Conservation (phyloP, 805 yeast genomes). For the Ogataea degrootiae region DNA sequence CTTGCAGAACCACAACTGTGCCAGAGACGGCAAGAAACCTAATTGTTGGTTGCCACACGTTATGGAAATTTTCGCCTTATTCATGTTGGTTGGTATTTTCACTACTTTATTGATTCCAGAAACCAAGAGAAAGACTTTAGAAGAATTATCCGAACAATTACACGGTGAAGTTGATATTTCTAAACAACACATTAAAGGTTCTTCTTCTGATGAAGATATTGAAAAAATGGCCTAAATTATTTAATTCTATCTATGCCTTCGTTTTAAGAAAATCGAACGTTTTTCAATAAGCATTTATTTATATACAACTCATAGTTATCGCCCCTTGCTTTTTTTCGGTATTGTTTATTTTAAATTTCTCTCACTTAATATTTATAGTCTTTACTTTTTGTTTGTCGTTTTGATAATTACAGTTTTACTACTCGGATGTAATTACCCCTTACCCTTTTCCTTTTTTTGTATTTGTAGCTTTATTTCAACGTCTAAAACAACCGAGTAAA, state of each 20-base stretch:
- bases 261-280: no score
- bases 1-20: conserved; percentile 72
- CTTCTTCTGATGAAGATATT: conserved; percentile 1
- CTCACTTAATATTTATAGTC: no score
- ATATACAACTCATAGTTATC: no score
- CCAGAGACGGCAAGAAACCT: conserved; percentile 39
- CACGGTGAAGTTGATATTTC: conserved; percentile 68
- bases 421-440: no score
- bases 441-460: no score
- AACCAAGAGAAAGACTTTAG: conserved; percentile 88
- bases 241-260: background rate
- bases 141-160: conserved; percentile 72
- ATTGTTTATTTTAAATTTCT: no score
- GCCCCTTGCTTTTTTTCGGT: no score
- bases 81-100: conserved; percentile 78
- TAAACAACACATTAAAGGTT: conserved; percentile 4
- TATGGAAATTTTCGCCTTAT: conserved; percentile 88
- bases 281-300: no score
- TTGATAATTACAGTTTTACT: no score
- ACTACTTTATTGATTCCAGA: conserved; percentile 73
- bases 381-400: no score
- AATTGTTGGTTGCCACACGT: conserved; percentile 88
- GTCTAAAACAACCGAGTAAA: no score
- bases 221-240: background rate
- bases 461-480: no score